Conservation (phyloP, 257 asterid genomes). For the Solanum pinnatisectum region DNA sequence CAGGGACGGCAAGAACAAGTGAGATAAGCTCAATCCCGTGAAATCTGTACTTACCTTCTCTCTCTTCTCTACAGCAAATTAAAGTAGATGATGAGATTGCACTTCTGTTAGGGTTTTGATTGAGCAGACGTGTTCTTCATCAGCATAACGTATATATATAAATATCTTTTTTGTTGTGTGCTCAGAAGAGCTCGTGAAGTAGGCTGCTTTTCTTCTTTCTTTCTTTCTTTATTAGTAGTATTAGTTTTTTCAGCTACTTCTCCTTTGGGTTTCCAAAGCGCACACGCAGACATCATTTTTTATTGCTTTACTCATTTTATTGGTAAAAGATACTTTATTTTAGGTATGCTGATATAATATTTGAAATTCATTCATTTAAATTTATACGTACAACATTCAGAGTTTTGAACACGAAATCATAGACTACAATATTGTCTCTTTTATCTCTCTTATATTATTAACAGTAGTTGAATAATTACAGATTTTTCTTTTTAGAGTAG, state of each 20-base stretch:
- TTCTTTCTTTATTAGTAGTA: background rate
- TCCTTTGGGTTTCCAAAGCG: slow-evolving; percentile 14
- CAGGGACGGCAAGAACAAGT: background rate
- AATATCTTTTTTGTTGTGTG: slow-evolving; percentile 7
- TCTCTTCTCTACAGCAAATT: background rate
- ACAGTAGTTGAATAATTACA: background rate
- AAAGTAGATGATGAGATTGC: background rate
- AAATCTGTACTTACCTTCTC: slow-evolving; percentile 10
- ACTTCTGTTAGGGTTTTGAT: background rate
- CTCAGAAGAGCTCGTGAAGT: slow-evolving; percentile 37
- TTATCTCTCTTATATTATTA: background rate
- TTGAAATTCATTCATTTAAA: background rate
- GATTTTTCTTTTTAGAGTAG: background rate
- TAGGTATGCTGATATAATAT: background rate
- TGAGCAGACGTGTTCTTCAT: background rate
- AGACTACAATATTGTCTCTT: background rate
- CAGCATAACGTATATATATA: background rate
- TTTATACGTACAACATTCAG: background rate
- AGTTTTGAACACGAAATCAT: too few species aligned
- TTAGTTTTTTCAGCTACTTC: background rate
- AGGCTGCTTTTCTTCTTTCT: slow-evolving; percentile 22
- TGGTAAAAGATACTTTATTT: background rate
- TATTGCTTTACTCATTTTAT: background rate
- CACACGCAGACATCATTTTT: background rate
- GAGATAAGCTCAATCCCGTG: slow-evolving; percentile 33